Evolutionary conservation across 306 rosid genomes (phyloP).

Genomic region (Gillenia trifoliata): DNA sequence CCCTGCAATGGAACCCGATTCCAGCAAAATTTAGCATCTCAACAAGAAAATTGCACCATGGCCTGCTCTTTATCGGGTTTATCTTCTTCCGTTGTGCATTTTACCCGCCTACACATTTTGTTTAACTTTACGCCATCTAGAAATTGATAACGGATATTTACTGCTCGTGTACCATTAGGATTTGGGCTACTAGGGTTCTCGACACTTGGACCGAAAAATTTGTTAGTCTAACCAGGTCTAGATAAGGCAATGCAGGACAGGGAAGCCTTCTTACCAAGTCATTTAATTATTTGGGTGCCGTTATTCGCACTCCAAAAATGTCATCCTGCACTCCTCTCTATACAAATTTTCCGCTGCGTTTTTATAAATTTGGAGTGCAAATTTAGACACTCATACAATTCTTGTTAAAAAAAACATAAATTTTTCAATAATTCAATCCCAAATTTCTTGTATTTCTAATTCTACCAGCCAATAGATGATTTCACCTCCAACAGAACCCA

Average conservation of each 20-base stretch:
- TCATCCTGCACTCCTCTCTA: no score
- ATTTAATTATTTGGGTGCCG: not conserved
- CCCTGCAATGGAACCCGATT: conserved; percentile 38
- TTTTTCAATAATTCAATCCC: not conserved
- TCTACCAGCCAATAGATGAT: not conserved
- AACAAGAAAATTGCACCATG: not conserved
- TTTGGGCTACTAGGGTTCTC: not conserved
- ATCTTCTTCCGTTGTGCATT: not conserved
- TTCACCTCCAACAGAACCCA: not conserved
- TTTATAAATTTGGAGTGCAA: no score
- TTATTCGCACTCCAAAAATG: no score
- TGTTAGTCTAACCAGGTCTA: not conserved
- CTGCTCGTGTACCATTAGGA: not conserved
- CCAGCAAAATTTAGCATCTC: not conserved
- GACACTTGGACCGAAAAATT: not conserved
- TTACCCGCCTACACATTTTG: not conserved
- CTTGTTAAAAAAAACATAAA: not conserved
- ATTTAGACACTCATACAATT: not conserved
- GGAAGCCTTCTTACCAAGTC: not conserved
- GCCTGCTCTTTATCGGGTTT: not conserved
- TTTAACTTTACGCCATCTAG: not conserved
- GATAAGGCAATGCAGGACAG: not conserved
- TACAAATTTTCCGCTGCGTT: no score
- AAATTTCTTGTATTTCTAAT: not conserved
- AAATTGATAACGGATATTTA: not conserved